Evolutionary conservation across 2,329 filamentous ascomycete genomes (phyloP).

Genomic region (Ascomycota sp.): DNA sequence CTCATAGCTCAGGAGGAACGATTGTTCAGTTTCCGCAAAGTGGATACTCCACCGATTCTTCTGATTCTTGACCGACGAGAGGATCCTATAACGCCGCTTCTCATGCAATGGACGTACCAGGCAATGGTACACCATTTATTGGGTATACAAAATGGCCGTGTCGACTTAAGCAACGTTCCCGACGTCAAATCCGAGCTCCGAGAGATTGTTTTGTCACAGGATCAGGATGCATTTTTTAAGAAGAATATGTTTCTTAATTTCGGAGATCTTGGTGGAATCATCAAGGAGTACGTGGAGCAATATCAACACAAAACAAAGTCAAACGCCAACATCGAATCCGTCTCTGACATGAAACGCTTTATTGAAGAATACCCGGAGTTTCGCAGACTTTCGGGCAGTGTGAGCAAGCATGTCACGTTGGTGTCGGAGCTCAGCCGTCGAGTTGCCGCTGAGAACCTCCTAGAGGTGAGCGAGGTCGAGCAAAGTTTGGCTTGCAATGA

Average conservation of each 20-base stretch:
- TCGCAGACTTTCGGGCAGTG: constrained; percentile 85
- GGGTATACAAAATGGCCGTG: constrained; percentile 84
- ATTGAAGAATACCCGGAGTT: constrained; percentile 98
- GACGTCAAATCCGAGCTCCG: constrained; percentile 70
- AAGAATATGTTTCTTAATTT: constrained; percentile 99
- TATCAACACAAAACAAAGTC: constrained; percentile 97
- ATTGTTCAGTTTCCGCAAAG: constrained; percentile 83
- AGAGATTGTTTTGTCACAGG: constrained; percentile 85
- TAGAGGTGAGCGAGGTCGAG: constrained; percentile 95
- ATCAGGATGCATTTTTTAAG: constrained; percentile 95
- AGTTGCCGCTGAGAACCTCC: constrained; percentile 61
- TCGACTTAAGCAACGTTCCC: constrained; percentile 64
- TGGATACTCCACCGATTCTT: constrained; percentile 83
- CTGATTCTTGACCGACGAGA: constrained; percentile 78
- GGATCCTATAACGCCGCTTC: constrained; percentile 77
- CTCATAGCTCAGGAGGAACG: constrained; percentile 88
- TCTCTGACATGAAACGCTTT: constrained; percentile 96
- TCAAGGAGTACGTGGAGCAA: constrained; percentile 95
- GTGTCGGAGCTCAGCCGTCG: constrained; percentile 81
- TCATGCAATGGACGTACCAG: constrained; percentile 98
- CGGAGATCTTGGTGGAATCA: constrained; percentile 80
- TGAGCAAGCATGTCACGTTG: constrained; percentile 92
- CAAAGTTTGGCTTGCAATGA: constrained; percentile 94
- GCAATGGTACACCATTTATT: constrained; percentile 98
- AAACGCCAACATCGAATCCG: constrained; percentile 87